These are phyloP conservation scores for Whalleya microplaca DNA, from an alignment of 2,329 filamentous ascomycete genomes.

Conservation along the genomic window DNA sequence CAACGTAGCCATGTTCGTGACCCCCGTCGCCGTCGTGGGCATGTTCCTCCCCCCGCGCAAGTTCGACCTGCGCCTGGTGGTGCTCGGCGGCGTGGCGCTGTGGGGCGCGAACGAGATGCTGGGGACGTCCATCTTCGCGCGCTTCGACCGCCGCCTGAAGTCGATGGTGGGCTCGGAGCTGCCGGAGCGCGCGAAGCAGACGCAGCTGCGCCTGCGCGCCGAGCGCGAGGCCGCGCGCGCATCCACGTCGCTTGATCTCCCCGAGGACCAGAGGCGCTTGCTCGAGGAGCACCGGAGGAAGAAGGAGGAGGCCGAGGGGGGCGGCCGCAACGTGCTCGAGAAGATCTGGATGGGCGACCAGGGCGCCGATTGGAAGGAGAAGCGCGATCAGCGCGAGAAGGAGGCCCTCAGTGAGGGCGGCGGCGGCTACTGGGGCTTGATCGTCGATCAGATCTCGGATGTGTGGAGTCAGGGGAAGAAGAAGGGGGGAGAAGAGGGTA, in stretches of 20 bases:
- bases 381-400: slow-evolving; percentile 54
- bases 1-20: slow-evolving; percentile 52
- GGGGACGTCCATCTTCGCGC: slow-evolving; percentile 57
- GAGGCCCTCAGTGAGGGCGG: slow-evolving; percentile 57
- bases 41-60: slow-evolving; percentile 57
- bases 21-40: slow-evolving; percentile 50
- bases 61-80: slow-evolving; percentile 53
- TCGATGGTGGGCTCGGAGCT: slow-evolving; percentile 57
- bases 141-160: slow-evolving; percentile 48
- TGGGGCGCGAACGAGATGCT: slow-evolving; percentile 58
- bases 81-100: slow-evolving; percentile 55
- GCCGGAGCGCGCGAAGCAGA: slow-evolving; percentile 57
- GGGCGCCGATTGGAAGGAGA: slow-evolving; percentile 56
- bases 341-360: slow-evolving; percentile 64
- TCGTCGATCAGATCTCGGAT: slow-evolving; percentile 60
- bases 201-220: slow-evolving; percentile 50
- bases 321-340: slow-evolving; percentile 39
- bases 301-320: slow-evolving; percentile 21
- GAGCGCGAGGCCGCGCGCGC: slow-evolving; percentile 41
- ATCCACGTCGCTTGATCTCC: slow-evolving; percentile 7
- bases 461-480: slow-evolving; percentile 44
- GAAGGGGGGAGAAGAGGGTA: slow-evolving; percentile 23
- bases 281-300: slow-evolving; percentile 29
- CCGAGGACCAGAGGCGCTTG: slow-evolving; percentile 32
- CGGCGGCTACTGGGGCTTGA: slow-evolving; percentile 59